Percentiles rank a stretch among this genome's conserved stretches.
phyloP scores from a whole-genome alignment of 352 stramenopile species.

The Phytophthora boehmeriae region DNA sequence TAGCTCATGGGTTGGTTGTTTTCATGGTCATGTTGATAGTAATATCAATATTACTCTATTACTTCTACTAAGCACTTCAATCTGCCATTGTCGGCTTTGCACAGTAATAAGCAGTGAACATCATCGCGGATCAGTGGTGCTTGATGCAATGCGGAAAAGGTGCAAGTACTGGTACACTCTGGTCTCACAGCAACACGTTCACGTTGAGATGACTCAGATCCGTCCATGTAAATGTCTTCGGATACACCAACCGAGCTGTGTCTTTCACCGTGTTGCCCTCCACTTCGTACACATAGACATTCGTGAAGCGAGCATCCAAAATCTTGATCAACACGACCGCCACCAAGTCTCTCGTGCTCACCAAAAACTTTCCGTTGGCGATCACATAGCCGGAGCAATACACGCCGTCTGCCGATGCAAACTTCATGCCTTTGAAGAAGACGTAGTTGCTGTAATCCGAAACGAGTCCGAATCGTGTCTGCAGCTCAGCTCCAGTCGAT shows the following conservation, averaged over 20 bases:
- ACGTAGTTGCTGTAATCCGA: constrained; percentile 24
- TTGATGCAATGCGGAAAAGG: too few relatives aligned
- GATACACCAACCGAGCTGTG: constrained; percentile 19
- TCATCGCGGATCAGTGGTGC: too few relatives aligned
- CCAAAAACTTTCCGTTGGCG: constrained; percentile 31
- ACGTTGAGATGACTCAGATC: constrained; percentile 18
- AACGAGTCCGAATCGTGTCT: constrained; percentile 29
- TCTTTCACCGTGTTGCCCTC: background rate
- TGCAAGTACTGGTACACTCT: too few relatives aligned
- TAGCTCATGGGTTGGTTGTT: too few relatives aligned
- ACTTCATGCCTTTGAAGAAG: constrained; percentile 34
- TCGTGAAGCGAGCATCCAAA: background rate
- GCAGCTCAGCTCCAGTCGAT: constrained; percentile 16
- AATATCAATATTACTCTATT: too few relatives aligned
- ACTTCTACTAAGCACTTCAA: too few relatives aligned
- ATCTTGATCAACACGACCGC: constrained; percentile 25
- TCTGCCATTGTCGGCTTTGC: too few relatives aligned
- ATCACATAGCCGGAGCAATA: constrained; percentile 33
- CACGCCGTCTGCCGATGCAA: constrained; percentile 29
- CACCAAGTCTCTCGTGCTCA: constrained; percentile 25
- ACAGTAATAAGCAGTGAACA: too few relatives aligned
- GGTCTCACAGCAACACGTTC: constrained; percentile 8
- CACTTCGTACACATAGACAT: constrained; percentile 3
- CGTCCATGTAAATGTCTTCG: constrained; percentile 16
- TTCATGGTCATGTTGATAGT: too few relatives aligned